Evolutionary conservation across 2,329 filamentous ascomycete genomes (phyloP).

Genomic region (Hypoxylon sp.): DNA sequence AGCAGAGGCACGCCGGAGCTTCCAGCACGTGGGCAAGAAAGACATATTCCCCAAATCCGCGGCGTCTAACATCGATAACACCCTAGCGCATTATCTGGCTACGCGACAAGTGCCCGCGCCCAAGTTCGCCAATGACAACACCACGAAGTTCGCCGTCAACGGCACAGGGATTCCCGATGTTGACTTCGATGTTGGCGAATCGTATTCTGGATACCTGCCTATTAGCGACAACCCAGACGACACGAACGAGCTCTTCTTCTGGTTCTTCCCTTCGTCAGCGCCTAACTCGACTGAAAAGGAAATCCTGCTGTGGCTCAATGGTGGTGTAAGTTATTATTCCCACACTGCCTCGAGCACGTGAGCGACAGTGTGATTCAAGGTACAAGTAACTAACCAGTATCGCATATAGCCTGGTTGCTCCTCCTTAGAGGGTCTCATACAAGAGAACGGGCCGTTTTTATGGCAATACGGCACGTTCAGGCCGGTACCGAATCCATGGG

Average conservation of each 20-base stretch:
- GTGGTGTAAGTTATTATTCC: constrained; percentile 55
- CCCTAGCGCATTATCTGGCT: constrained; percentile 45
- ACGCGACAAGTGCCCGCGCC: constrained; percentile 44
- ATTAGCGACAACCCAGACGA: constrained; percentile 61
- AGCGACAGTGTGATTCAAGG: background rate
- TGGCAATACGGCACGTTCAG: constrained; percentile 78
- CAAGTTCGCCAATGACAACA: constrained; percentile 51
- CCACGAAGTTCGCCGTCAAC: constrained; percentile 67
- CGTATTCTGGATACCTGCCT: constrained; percentile 69
- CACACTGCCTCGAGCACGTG: background rate
- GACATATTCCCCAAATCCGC: constrained; percentile 27
- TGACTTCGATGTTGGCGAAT: constrained; percentile 72
- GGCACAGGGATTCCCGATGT: constrained; percentile 73
- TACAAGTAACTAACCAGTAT: background rate
- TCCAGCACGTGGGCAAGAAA: constrained; percentile 52
- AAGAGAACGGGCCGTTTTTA: constrained; percentile 81
- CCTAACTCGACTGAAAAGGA: constrained; percentile 61
- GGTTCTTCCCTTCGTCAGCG: constrained; percentile 67
- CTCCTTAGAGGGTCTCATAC: constrained; percentile 76
- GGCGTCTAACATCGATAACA: constrained; percentile 16
- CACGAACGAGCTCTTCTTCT: constrained; percentile 65
- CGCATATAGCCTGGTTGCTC: constrained; percentile 64
- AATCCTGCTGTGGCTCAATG: constrained; percentile 67
- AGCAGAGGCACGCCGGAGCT: constrained; percentile 47
- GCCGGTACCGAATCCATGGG: constrained; percentile 75